Percentiles rank a stretch among this genome's conserved stretches.
These are phyloP conservation scores for Pisolithus albus DNA, from an alignment of 768 basidiomycete genomes.

Conservation along the genomic window DNA sequence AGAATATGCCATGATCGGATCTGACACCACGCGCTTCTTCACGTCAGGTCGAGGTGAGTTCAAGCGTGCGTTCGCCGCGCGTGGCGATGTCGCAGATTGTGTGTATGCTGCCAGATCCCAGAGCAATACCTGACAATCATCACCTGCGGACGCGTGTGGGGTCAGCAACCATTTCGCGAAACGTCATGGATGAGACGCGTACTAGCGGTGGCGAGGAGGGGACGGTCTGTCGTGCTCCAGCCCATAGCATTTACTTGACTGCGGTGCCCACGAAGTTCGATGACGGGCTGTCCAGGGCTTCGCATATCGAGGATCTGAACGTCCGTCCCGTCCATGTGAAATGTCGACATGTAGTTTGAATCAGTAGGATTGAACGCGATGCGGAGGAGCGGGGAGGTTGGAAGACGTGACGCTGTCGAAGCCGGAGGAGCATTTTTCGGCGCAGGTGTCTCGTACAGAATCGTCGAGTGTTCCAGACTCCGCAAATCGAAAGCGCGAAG, in stretches of 20 bases:
- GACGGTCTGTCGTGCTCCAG: conserved; percentile 83
- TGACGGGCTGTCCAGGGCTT: conserved; percentile 90
- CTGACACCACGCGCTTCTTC: conserved; percentile 65
- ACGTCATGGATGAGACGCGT: conserved; percentile 17
- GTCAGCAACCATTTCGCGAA: neutral
- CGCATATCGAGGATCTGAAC: conserved; percentile 96
- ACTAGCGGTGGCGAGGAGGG: conserved; percentile 86
- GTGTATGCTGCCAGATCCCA: conserved; percentile 80
- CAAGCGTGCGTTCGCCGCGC: conserved; percentile 60
- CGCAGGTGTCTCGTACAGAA: conserved; percentile 88
- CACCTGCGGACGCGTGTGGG: conserved; percentile 43
- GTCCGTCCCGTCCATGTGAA: conserved; percentile 87
- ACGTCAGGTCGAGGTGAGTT: conserved; percentile 79
- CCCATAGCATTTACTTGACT: conserved; percentile 80
- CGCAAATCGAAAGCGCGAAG: conserved; percentile 95
- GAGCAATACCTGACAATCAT: conserved; percentile 89
- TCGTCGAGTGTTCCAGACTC: conserved; percentile 95
- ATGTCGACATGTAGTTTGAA: conserved; percentile 95
- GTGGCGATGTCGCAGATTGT: conserved; percentile 57
- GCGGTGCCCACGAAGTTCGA: conserved; percentile 82
- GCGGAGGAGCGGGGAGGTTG: conserved; percentile 74
- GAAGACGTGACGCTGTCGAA: conserved; percentile 58
- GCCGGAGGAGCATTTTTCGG: conserved; percentile 62
- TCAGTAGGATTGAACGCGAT: conserved; percentile 89
- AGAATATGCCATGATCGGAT: conserved; percentile 82